Conservation (phyloP, 441 rosid species). For the Flueggea neowawraea region DNA sequence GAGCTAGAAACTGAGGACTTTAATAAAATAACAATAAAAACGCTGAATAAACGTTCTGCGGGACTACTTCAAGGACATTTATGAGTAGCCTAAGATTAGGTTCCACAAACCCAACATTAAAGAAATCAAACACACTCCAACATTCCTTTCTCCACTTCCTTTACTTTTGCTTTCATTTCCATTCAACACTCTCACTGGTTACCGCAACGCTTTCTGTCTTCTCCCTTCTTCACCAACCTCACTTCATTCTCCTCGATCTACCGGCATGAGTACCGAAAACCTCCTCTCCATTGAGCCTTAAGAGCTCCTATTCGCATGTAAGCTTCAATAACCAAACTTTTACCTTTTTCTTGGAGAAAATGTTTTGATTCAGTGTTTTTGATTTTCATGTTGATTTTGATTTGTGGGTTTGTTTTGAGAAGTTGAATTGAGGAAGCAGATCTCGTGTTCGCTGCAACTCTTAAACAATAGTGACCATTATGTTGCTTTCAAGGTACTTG, state of each 20-base stretch:
- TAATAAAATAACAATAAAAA: too few species aligned
- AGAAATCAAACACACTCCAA: too few species aligned
- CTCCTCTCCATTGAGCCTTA: conserved; percentile 62
- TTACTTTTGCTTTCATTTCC: too few species aligned
- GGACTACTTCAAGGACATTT: too few species aligned
- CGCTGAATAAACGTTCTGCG: too few species aligned
- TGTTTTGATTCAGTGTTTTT: conserved; percentile 1
- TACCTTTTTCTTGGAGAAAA: not conserved
- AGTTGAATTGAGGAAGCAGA: conserved; percentile 92
- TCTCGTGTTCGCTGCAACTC: conserved; percentile 64
- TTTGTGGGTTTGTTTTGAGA: conserved; percentile 7
- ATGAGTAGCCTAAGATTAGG: too few species aligned
- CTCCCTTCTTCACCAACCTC: too few species aligned
- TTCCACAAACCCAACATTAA: too few species aligned
- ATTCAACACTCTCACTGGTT: too few species aligned
- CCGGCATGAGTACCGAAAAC: conserved; percentile 53
- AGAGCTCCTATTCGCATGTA: conserved; percentile 79
- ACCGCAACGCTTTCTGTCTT: too few species aligned
- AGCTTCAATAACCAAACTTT: conserved; percentile 13
- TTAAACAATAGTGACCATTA: conserved; percentile 66
- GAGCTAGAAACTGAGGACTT: too few species aligned
- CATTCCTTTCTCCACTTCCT: too few species aligned
- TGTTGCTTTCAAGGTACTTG: conserved; percentile 77
- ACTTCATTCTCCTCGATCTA: not conserved
- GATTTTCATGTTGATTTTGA: not conserved